phyloP scores from a whole-genome alignment of 306 rosid genomes.

The cucumber (Cucumis sativus) region DNA sequence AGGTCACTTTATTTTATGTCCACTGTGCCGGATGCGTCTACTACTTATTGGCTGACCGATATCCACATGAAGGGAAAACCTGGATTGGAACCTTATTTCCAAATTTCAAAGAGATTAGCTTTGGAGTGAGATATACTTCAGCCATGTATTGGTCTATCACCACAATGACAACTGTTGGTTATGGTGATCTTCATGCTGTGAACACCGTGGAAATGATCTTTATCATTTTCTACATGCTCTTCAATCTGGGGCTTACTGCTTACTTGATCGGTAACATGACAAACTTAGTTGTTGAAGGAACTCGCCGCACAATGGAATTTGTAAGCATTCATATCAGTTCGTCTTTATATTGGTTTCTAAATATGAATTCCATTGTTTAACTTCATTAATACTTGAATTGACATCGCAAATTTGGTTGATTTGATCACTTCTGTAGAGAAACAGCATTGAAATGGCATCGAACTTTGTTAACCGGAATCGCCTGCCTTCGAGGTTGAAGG shows the following conservation, averaged over 20 bases:
- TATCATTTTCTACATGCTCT: slow-evolving; percentile 80
- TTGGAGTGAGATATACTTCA: slow-evolving; percentile 53
- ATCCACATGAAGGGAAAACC: slow-evolving; percentile 60
- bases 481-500: slow-evolving; percentile 54
- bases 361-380: neutral
- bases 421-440: slow-evolving; percentile 37
- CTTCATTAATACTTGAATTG: neutral
- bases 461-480: slow-evolving; percentile 64
- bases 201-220: slow-evolving; percentile 76
- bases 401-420: neutral
- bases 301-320: slow-evolving; percentile 93
- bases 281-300: slow-evolving; percentile 86
- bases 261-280: slow-evolving; percentile 99
- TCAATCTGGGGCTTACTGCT: slow-evolving; percentile 90
- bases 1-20: slow-evolving; percentile 62
- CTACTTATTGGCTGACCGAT: slow-evolving; percentile 61
- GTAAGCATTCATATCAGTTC: slow-evolving; percentile 23
- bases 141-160: slow-evolving; percentile 90
- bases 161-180: slow-evolving; percentile 92
- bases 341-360: neutral
- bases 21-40: slow-evolving; percentile 87
- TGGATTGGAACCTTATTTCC: slow-evolving; percentile 77
- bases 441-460: slow-evolving; percentile 80
- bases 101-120: slow-evolving; percentile 55
- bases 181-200: slow-evolving; percentile 87